Evolutionary conservation across 805 yeast species (phyloP), one percentile per base, ranked within the genome.

Genomic region (Nakazawaea siamensis): DNA sequence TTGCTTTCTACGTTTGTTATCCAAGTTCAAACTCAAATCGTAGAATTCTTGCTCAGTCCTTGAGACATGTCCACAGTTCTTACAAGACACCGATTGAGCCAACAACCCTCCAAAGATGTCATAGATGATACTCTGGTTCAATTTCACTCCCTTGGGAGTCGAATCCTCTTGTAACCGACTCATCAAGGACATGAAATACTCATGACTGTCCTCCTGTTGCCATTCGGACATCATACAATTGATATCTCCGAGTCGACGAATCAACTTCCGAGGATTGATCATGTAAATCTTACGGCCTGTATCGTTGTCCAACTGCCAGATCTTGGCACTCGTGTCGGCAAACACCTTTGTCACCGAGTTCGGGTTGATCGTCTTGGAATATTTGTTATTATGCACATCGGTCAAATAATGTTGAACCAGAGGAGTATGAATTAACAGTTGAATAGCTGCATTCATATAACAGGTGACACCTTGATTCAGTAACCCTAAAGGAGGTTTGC

Each of bases 161-260:
- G 85, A 71, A 52, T 88, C 97, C 52, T 88, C 97, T 58, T 88
- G 97, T 34, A 88, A 60, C 34, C 96, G 62, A 6, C 90, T 75
- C 68, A 88, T 70, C 41, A 88, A 63, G 10, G 95, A 84, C 97
- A 88, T 88, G 55, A 81, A 85, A 60, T 88, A 92, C 58, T 92
- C 98, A 58, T 92, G 98, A 1, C 95, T 82, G 58, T 92, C 98
- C 57, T 92, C 97, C 56, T 92, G 98, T 57, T 86, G 88, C 95
- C 95, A 88, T 54, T 80, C 92, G 29, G 87, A 77, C 95, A 88
- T 86, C 95, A 85, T 84, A 54, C 95, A 85, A 57, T 87, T 87
- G 48, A 90, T 85, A 48, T 85, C 95, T 33, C 72, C 83, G 38
- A 84, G 62, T 44, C 86, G 68, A 34, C 67, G 66, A 39, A 84